Percentiles rank a stretch among this genome's conserved stretches.
Conservation (phyloP, 2,329 filamentous ascomycete species). For the Chaetomium sp. region DNA sequence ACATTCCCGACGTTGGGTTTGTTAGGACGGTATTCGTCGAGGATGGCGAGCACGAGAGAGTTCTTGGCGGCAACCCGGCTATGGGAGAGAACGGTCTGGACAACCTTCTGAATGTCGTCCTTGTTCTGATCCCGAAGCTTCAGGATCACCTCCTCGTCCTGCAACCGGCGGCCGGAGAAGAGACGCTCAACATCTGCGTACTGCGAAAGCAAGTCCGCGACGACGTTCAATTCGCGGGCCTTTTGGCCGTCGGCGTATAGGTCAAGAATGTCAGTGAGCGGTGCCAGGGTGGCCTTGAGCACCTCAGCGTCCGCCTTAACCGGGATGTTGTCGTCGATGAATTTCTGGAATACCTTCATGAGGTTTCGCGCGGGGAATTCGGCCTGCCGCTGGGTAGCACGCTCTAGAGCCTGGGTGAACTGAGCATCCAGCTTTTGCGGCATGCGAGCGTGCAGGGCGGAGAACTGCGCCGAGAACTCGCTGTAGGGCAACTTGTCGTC, state of each 20-base stretch:
- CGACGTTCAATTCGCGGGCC: slow-evolving; percentile 82
- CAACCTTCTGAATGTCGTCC: slow-evolving; percentile 82
- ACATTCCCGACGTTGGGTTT: slow-evolving; percentile 88
- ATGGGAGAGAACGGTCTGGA: slow-evolving; percentile 90
- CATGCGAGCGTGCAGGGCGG: slow-evolving; percentile 96
- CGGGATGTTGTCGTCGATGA: slow-evolving; percentile 82
- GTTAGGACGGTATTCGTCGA: slow-evolving; percentile 94
- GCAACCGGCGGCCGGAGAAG: slow-evolving; percentile 80
- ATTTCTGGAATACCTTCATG: slow-evolving; percentile 80
- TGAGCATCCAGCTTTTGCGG: slow-evolving; percentile 85
- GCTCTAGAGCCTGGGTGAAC: slow-evolving; percentile 84
- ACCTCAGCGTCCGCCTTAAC: slow-evolving; percentile 68
- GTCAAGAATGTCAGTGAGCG: slow-evolving; percentile 75
- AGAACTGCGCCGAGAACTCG: slow-evolving; percentile 95
- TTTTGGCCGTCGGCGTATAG: slow-evolving; percentile 87
- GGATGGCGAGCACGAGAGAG: slow-evolving; percentile 84
- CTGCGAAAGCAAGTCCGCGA: slow-evolving; percentile 74
- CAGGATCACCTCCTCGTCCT: slow-evolving; percentile 92
- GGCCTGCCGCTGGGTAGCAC: slow-evolving; percentile 71
- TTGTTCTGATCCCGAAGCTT: slow-evolving; percentile 95
- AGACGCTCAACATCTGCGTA: slow-evolving; percentile 84
- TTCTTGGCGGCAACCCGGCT: slow-evolving; percentile 92
- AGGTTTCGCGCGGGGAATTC: slow-evolving; percentile 94
- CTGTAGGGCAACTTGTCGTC: slow-evolving; percentile 91
- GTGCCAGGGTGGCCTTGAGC: slow-evolving; percentile 71